Evolutionary conservation across 352 stramenopile species (phyloP).

Genomic region (Phytophthora sp.): DNA sequence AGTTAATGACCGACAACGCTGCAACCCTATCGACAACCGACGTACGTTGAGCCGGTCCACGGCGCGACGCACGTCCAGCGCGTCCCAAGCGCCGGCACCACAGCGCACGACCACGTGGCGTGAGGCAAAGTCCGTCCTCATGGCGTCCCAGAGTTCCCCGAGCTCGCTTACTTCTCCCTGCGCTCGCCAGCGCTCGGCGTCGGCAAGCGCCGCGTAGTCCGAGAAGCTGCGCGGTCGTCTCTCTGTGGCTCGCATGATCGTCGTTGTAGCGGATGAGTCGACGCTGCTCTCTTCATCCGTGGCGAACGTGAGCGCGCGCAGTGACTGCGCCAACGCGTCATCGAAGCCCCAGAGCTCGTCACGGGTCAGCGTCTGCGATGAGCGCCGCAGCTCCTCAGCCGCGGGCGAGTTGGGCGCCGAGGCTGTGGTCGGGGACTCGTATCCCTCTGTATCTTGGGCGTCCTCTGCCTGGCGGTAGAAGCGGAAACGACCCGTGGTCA

Average conservation of each 20-base stretch:
- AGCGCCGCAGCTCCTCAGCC: slow-evolving; percentile 17
- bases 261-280: background rate
- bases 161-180: slow-evolving; percentile 21
- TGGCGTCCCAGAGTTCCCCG: slow-evolving; percentile 55
- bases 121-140: slow-evolving; percentile 66
- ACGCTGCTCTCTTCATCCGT: slow-evolving; percentile 15
- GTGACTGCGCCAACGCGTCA: slow-evolving; percentile 50
- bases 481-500: slow-evolving; percentile 38
- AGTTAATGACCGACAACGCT: slow-evolving; percentile 28
- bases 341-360: slow-evolving; percentile 44
- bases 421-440: slow-evolving; percentile 35
- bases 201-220: slow-evolving; percentile 59
- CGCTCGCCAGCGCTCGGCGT: slow-evolving; percentile 32
- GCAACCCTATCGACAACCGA: background rate
- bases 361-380: slow-evolving; percentile 5
- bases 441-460: slow-evolving; percentile 14
- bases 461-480: slow-evolving; percentile 23
- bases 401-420: slow-evolving; percentile 37
- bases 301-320: slow-evolving; percentile 54
- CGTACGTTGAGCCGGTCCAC: slow-evolving; percentile 63
- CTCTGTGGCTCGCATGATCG: background rate
- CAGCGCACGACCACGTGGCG: slow-evolving; percentile 74
- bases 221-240: slow-evolving; percentile 69
- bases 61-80: slow-evolving; percentile 49
- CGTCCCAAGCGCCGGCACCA: slow-evolving; percentile 39